Percentiles rank a stretch among this genome's conserved stretches.
phyloP scores from a whole-genome alignment of 1,284 basidiomycete species.

The Rhodotorula sp. region DNA sequence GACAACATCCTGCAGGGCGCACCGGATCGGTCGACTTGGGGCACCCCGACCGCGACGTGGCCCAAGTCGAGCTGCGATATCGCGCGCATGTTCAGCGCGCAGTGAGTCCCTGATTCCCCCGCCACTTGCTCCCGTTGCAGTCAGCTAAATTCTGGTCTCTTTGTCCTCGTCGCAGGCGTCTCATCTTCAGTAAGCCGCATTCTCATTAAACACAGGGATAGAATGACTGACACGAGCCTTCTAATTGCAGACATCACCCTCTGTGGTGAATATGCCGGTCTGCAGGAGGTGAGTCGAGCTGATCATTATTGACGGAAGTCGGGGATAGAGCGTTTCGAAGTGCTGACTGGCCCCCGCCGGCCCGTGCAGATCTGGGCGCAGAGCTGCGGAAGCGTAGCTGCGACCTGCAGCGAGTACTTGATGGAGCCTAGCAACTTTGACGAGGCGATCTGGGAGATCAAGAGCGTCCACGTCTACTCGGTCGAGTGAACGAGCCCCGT shows the following conservation, averaged over 20 bases:
- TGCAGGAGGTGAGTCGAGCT: neutral
- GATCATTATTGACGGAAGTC: too few species aligned
- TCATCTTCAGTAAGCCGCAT: neutral
- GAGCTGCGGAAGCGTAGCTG: neutral
- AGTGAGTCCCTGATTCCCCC: neutral
- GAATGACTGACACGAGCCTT: neutral
- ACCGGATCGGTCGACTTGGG: constrained; percentile 18
- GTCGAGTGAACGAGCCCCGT: neutral
- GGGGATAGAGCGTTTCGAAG: too few species aligned
- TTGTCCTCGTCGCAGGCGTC: neutral
- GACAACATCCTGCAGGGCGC: constrained; percentile 11
- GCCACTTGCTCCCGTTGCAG: neutral
- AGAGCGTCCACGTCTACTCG: constrained; percentile 9
- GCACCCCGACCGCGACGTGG: constrained; percentile 17
- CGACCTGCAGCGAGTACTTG: constrained; percentile 15
- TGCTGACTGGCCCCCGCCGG: too few species aligned
- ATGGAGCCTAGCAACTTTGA: constrained; percentile 8
- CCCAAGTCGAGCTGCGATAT: constrained; percentile 12
- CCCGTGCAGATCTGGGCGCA: constrained; percentile 4
- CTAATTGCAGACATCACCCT: neutral
- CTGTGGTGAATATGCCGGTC: constrained; percentile 22
- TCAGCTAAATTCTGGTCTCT: neutral
- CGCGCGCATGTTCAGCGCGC: constrained; percentile 11
- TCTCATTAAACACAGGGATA: neutral
- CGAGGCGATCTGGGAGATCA: constrained; percentile 20